phyloP scores from a whole-genome alignment of 352 stramenopile genomes.

The Phytophthora pini region DNA sequence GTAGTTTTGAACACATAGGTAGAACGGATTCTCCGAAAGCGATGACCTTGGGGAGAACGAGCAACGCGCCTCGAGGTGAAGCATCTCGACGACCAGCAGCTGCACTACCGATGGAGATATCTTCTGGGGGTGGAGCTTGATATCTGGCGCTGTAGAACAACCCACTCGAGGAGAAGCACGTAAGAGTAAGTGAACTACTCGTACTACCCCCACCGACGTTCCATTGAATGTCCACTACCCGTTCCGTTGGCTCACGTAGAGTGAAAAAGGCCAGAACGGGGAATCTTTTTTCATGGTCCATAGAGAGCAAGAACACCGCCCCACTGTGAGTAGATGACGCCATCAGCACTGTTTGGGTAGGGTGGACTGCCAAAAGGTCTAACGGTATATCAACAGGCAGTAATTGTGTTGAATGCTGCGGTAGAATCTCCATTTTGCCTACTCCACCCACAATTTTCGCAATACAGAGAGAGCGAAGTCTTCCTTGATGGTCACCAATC shows the following conservation, averaged over 20 bases:
- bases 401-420: constrained; percentile 68
- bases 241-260: constrained; percentile 45
- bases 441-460: constrained; percentile 55
- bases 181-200: constrained; percentile 57
- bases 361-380: constrained; percentile 68
- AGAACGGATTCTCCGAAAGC: constrained; percentile 56
- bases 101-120: constrained; percentile 24
- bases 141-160: constrained; percentile 60
- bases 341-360: constrained; percentile 59
- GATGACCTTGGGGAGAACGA: constrained; percentile 51
- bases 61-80: constrained; percentile 22
- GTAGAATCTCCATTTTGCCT: constrained; percentile 61
- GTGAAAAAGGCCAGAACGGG: constrained; percentile 60
- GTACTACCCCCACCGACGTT: constrained; percentile 32
- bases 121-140: constrained; percentile 27
- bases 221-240: constrained; percentile 69
- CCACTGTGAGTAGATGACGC: constrained; percentile 56
- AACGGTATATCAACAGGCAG: constrained; percentile 34
- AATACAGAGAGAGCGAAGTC: constrained; percentile 61
- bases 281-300: constrained; percentile 81
- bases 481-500: constrained; percentile 63
- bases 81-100: constrained; percentile 20
- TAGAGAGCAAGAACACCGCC: constrained; percentile 62
- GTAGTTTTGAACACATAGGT: constrained; percentile 41
- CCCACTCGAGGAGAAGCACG: constrained; percentile 58